Base-by-base conservation (phyloP, 306 rosid species). In the Astragalus glycyphyllos region DNA sequence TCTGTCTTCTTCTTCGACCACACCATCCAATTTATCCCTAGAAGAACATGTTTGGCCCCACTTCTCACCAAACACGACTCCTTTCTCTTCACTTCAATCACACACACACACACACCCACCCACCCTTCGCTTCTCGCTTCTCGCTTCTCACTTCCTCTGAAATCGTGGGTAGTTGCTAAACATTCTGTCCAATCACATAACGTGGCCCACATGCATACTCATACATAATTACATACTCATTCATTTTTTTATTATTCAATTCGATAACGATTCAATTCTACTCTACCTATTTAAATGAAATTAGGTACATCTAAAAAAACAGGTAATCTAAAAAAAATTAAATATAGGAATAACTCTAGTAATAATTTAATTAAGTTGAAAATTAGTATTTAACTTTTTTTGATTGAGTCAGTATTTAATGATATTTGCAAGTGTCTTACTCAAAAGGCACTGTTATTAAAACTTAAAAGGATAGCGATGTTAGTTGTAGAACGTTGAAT, bases 151-250 rank as follows among this genome's bases (percentile, higher is more conserved):
- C 40, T 35, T 8, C 23, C 23, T 12, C 53, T 34, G 6, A 75
- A 65, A 57, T 8, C 31, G 8, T 50, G 58, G 40, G 64, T 48
- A 8, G 64, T 65, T 51, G 68, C 71, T 58, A 32, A n/a, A 58
- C 78, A 65, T 72, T 72, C 58, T 48, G 64, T 76, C 72, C 58
- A 40, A 63, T 65, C 78, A 48, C 82, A 78, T 71, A 73, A 71
- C 58, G 63, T 35, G 77, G 73, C 1, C 68, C 82, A 65, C 57
- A 56, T 71, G 50, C 58, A 45, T 29, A 2, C 31, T 26, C 31
- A 26, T n/a, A n/a, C n/a, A n/a, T n/a, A n/a, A n/a, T n/a, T n/a
- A n/a, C n/a, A n/a, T 26, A 20, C 65, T 31, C 5, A 42, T 56
- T 38, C 46, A 56, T 57, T 69, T 11, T 20, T 20, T 67, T 71